Percentiles rank a stretch among this genome's conserved stretches.
Evolutionary conservation across 192 early-diverging fungal species (phyloP).

Genomic region (Mortierella claussenii): DNA sequence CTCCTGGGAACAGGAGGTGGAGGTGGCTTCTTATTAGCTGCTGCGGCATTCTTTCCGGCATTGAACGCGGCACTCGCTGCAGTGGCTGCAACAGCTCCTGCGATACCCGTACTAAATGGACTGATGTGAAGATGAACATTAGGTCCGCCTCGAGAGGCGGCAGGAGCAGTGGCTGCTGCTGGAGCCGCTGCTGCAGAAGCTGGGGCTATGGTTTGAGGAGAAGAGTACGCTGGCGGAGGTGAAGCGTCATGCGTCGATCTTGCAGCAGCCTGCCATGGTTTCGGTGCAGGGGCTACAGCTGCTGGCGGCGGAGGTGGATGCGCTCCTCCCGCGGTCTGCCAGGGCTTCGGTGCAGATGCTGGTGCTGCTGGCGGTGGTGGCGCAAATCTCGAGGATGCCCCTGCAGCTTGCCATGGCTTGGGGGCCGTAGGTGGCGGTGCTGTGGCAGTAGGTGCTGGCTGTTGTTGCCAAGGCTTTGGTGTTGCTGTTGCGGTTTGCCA

Average conservation of each 20-base stretch:
- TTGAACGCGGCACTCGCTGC: constrained; percentile 26
- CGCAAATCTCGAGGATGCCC: background rate
- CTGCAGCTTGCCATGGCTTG: constrained; percentile 21
- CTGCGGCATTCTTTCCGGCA: constrained; percentile 8
- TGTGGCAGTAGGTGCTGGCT: constrained; percentile 1
- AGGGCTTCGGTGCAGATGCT: background rate
- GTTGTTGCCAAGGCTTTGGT: constrained; percentile 33
- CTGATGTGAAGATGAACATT: constrained; percentile 47
- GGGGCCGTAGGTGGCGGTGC: constrained; percentile 15
- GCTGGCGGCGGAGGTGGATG: constrained; percentile 12
- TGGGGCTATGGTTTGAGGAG: too few species aligned
- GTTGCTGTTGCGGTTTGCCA: constrained; percentile 32
- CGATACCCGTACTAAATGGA: constrained; percentile 40
- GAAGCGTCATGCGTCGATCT: constrained; percentile 5
- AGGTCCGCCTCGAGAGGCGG: constrained; percentile 11
- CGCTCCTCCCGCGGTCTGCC: constrained; percentile 1
- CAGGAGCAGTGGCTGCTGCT: constrained; percentile 10
- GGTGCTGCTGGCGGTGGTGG: constrained; percentile 12
- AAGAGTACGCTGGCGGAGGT: constrained; percentile 40
- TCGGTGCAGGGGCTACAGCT: constrained; percentile 11
- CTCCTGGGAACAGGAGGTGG: constrained; percentile 48
- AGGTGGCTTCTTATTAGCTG: constrained; percentile 36
- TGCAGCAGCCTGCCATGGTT: constrained; percentile 26
- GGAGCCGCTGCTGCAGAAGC: constrained; percentile 16
- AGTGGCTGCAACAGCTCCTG: constrained; percentile 31